A percentile compares a stretch with the other conserved stretches of the same genome.
phyloP scores from a whole-genome alignment of 495 filamentous ascomycete genomes.

The Immersiella caudata region DNA sequence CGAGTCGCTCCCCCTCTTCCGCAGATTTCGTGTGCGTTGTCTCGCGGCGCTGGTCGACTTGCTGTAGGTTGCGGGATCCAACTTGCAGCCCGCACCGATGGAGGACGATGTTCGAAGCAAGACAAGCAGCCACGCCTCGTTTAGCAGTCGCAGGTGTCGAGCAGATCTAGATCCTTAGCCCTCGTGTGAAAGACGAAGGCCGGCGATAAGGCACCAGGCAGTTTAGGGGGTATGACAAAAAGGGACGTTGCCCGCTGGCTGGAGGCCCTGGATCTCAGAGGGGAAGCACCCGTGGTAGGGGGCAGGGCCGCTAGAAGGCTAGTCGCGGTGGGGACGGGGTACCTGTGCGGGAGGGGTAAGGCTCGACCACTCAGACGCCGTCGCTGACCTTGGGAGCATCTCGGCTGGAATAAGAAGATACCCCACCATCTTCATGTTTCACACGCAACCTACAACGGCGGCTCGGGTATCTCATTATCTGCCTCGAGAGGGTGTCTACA shows the following conservation, averaged over 20 bases:
- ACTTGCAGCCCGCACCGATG: neutral
- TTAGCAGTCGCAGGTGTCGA: neutral
- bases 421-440: neutral
- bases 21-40: neutral
- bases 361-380: slow-evolving; percentile 13
- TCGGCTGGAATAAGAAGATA: slow-evolving; percentile 7
- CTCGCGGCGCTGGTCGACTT: slow-evolving; percentile 3
- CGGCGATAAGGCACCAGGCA: slow-evolving; percentile 4
- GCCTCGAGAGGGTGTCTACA: neutral
- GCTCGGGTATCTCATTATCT: slow-evolving; percentile 10
- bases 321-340: slow-evolving; percentile 21
- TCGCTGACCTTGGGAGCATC: slow-evolving; percentile 2
- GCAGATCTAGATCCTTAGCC: slow-evolving; percentile 10
- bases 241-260: slow-evolving; percentile 5
- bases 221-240: slow-evolving; percentile 17
- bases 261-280: slow-evolving; percentile 24
- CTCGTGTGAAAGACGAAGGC: neutral
- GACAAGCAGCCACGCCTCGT: neutral
- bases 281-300: neutral
- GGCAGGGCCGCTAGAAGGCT: slow-evolving; percentile 1
- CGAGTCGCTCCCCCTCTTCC: slow-evolving; percentile 12
- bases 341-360: slow-evolving; percentile 20
- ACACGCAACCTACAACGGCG: neutral
- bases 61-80: neutral
- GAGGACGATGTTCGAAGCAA: slow-evolving; percentile 1